Percentiles rank a stretch among this genome's conserved stretches.
Evolutionary conservation across 805 yeast genomes (phyloP).

Genomic region (Candida krabiensis): DNA sequence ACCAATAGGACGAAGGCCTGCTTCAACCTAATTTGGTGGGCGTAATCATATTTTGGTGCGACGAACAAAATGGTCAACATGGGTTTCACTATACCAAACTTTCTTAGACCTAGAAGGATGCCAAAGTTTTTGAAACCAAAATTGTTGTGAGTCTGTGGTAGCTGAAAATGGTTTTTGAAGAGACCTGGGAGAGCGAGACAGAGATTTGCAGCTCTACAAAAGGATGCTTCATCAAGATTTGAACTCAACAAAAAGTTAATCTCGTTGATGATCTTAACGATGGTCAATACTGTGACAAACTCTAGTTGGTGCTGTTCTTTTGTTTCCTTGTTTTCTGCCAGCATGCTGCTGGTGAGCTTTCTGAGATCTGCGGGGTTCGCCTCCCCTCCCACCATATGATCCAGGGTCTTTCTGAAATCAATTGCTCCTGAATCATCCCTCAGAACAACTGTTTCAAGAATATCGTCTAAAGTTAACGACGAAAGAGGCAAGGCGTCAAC

Average conservation of each 20-base stretch:
- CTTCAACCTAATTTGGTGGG: constrained; percentile 21
- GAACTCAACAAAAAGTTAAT: constrained; percentile 11
- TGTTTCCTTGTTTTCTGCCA: constrained; percentile 4
- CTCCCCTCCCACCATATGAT: constrained; percentile 8
- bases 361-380: constrained; percentile 5
- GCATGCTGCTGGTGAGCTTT: constrained; percentile 1
- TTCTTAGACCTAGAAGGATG: constrained; percentile 12
- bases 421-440: constrained; percentile 8
- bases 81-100: constrained; percentile 11
- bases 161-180: constrained; percentile 28
- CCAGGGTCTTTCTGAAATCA: constrained; percentile 8
- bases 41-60: constrained; percentile 17
- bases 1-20: constrained; percentile 20
- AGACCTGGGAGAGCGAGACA: constrained; percentile 19
- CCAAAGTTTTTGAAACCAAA: constrained; percentile 31
- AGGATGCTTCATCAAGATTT: constrained; percentile 11
- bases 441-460: constrained; percentile 5
- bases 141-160: constrained; percentile 21
- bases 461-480: constrained; percentile 11
- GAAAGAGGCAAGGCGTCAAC: constrained; percentile 4
- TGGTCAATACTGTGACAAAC: constrained; percentile 26
- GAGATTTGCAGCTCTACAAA: constrained; percentile 14
- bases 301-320: constrained; percentile 23
- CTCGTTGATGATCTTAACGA: constrained; percentile 18
- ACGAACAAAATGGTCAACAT: constrained; percentile 11